A percentile compares a stretch with the other conserved stretches of the same genome.
These are phyloP conservation scores for Phytophthora megakarya DNA, from an alignment of 352 stramenopile genomes.

Conservation along the genomic window DNA sequence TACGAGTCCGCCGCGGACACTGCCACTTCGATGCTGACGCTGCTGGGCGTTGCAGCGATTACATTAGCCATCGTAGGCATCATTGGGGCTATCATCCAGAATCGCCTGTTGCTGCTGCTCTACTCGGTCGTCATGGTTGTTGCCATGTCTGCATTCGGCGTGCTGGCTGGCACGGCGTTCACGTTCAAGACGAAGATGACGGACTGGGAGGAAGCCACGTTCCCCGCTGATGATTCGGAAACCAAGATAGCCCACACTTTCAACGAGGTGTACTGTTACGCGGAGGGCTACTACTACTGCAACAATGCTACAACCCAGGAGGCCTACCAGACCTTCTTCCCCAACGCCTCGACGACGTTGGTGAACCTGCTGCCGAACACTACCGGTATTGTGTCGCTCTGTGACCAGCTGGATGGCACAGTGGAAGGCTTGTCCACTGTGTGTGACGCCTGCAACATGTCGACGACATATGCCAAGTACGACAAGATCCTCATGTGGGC, in stretches of 20 bases:
- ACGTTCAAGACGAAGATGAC: conserved; percentile 75
- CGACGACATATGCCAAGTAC: conserved; percentile 62
- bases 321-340: conserved; percentile 66
- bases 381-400: conserved; percentile 64
- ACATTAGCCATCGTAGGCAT: conserved; percentile 66
- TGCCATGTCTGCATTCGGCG: conserved; percentile 73
- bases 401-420: conserved; percentile 35
- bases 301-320: conserved; percentile 75
- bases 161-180: conserved; percentile 70
- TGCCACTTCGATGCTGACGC: conserved; percentile 52
- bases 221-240: conserved; percentile 61
- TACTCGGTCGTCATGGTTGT: conserved; percentile 78
- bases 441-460: conserved; percentile 62
- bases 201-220: conserved; percentile 56
- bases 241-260: conserved; percentile 69
- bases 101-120: conserved; percentile 67
- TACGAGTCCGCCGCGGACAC: conserved; percentile 57
- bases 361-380: conserved; percentile 60
- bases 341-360: conserved; percentile 42
- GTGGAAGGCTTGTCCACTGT: conserved; percentile 47
- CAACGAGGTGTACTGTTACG: conserved; percentile 87
- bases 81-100: conserved; percentile 67
- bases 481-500: conserved; percentile 74
- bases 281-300: conserved; percentile 82
- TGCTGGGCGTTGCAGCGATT: conserved; percentile 62